These are phyloP conservation scores for Saccharomyces jurei DNA, from an alignment of 805 yeast species.

Conservation along the genomic window DNA sequence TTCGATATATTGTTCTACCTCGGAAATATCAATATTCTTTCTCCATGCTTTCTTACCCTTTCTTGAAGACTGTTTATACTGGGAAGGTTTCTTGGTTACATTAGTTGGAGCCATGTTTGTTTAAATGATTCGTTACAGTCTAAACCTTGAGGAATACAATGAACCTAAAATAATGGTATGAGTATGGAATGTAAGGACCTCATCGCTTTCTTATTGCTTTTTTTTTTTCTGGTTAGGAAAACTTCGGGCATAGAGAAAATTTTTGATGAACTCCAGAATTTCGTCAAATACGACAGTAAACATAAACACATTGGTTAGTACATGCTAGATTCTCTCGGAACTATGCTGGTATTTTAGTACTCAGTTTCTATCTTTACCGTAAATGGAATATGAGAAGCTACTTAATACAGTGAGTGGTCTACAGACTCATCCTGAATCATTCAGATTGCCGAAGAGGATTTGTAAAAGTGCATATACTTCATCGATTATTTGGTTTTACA, in stretches of 20 bases:
- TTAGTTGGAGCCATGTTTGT: conserved; percentile 14
- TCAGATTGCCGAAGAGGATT: not conserved
- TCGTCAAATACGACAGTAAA: not conserved
- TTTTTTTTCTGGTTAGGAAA: not conserved
- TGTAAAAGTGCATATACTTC: not conserved
- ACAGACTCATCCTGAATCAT: too few relatives aligned
- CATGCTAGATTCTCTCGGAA: not conserved
- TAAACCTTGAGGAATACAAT: not conserved
- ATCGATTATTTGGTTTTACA: not conserved
- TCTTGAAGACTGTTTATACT: conserved; percentile 65
- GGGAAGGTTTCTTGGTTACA: conserved; percentile 41
- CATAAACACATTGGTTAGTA: not conserved
- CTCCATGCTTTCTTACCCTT: conserved; percentile 96
- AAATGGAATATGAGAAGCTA: not conserved
- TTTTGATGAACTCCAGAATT: not conserved
- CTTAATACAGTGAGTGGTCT: too few relatives aligned
- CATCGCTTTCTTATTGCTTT: not conserved
- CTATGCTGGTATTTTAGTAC: not conserved
- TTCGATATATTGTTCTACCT: conserved; percentile 64
- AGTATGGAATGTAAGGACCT: not conserved
- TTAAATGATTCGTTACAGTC: not conserved
- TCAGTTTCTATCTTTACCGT: too few relatives aligned
- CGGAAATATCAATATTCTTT: conserved; percentile 82
- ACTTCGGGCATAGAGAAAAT: not conserved
- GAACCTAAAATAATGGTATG: too few relatives aligned